A percentile compares a stretch with the other conserved stretches of the same genome.
Evolutionary conservation across 352 stramenopile species (phyloP).

Genomic region (Phytopythium mirpurense): DNA sequence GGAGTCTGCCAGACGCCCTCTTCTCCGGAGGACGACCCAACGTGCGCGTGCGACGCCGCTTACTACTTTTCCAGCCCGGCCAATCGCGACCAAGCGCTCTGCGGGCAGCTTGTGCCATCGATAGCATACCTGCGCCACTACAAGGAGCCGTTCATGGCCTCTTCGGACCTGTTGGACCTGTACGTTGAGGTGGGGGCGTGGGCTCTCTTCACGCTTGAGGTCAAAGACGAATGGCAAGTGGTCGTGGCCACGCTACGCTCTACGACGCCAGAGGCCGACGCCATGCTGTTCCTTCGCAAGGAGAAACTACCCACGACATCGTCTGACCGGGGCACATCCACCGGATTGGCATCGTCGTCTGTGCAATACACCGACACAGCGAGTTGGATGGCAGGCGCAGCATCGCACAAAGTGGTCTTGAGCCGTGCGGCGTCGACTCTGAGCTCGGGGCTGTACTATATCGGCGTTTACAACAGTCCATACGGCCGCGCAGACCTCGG

Average conservation of each 20-base stretch:
- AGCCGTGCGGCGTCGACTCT: constrained; percentile 55
- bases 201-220: constrained; percentile 53
- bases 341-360: constrained; percentile 13
- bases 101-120: constrained; percentile 48
- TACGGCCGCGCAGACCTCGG: constrained; percentile 47
- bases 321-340: constrained; percentile 8
- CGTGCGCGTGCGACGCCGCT: constrained; percentile 58
- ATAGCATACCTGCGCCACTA: constrained; percentile 63
- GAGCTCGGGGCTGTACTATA: constrained; percentile 68
- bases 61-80: constrained; percentile 48
- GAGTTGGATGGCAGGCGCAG: constrained; percentile 35
- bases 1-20: constrained; percentile 40
- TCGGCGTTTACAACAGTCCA: constrained; percentile 65
- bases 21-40: constrained; percentile 18
- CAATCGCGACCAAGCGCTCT: constrained; percentile 38
- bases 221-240: constrained; percentile 58
- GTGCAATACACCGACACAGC: constrained; percentile 50
- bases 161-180: constrained; percentile 30
- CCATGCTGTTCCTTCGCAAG: constrained; percentile 71
- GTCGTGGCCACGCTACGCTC: constrained; percentile 41
- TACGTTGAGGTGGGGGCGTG: constrained; percentile 42
- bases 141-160: constrained; percentile 32
- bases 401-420: constrained; percentile 48
- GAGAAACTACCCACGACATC: constrained; percentile 40
- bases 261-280: constrained; percentile 36